Evolutionary conservation across 108 stramenopile species (phyloP), one percentile per base, ranked within the genome.

Genomic region (Thalassiosira profunda): DNA sequence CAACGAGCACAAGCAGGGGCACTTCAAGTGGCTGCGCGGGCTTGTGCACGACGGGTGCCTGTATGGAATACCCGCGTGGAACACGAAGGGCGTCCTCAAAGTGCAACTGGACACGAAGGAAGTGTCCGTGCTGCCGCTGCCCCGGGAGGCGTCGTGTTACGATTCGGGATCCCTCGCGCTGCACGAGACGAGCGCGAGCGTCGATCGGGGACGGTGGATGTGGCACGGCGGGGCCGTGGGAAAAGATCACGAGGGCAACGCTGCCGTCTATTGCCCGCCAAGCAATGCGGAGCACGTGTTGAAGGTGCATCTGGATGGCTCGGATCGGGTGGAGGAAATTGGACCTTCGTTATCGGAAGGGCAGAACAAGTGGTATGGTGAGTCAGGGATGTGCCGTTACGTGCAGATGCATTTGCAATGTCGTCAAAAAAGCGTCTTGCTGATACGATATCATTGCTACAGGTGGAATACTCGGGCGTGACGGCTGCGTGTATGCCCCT

Each of bases 301-400:
- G 7, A 90, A 91, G 54, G 88, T 96, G 8, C 75, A 86, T 63
- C 61, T 89, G 29, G 48, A 79, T 52, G 49, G 59, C 10, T 36
- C 49, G 4, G 70, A 60, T 51, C 38, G n/a, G 40, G 69, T 70
- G 18, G 70, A 70, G 38, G 59, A 60, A 59, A 70, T 70, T 31
- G 70, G 70, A 5, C 58, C 58, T 7, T 8, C 35, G 58, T 59
- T 68, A 2, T 30, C 67, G 14, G 58, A 37, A 23, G 66, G 66
- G 31, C 66, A 68, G 23, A 93, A 93, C 58, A 94, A 96, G 68
- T 96, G 88, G 87, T 90, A 94, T 49, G 90, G 92, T 47, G 35
- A 58, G 58, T 58, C n/a, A n/a, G n/a, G n/a, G n/a, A n/a, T n/a
- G n/a, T n/a, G n/a, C n/a, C n/a, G n/a, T n/a, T n/a, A n/a, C n/a